phyloP scores from a whole-genome alignment of 1,284 basidiomycete genomes.

The Sporisorium sorghi region DNA sequence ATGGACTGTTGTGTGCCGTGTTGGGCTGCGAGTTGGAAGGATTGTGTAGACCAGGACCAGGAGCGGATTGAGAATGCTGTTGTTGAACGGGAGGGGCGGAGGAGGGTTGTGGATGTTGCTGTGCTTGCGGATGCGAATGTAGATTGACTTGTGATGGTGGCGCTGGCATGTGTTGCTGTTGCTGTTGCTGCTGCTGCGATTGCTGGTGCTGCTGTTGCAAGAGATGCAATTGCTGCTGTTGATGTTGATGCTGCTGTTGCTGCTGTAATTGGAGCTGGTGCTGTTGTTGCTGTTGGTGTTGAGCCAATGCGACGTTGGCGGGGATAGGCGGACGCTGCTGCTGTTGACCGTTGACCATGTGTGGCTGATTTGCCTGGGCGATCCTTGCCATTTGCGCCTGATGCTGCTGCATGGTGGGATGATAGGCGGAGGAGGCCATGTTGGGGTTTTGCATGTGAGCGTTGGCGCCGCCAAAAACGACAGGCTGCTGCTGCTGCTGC shows the following conservation, averaged over 20 bases:
- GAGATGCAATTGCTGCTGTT: slow-evolving; percentile 25
- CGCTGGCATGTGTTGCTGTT: slow-evolving; percentile 18
- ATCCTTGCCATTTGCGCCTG: slow-evolving; percentile 48
- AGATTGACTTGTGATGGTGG: slow-evolving; percentile 28
- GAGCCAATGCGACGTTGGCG: slow-evolving; percentile 28
- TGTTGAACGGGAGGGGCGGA: slow-evolving; percentile 15
- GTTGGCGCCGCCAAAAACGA: slow-evolving; percentile 21
- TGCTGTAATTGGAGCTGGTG: slow-evolving; percentile 27
- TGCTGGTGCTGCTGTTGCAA: slow-evolving; percentile 28
- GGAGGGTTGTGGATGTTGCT: slow-evolving; percentile 16
- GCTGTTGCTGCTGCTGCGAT: slow-evolving; percentile 16
- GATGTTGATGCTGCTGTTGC: slow-evolving; percentile 24
- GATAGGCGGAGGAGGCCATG: slow-evolving; percentile 36
- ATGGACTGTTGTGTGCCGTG: slow-evolving; percentile 37
- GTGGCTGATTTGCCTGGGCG: slow-evolving; percentile 35
- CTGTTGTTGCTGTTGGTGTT: slow-evolving; percentile 23
- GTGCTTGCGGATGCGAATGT: slow-evolving; percentile 36
- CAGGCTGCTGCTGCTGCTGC: slow-evolving; percentile 27
- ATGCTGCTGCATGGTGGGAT: slow-evolving; percentile 50
- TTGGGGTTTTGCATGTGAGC: slow-evolving; percentile 21
- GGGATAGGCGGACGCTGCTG: slow-evolving; percentile 34
- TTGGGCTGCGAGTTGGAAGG: slow-evolving; percentile 30
- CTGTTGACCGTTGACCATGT: slow-evolving; percentile 35
- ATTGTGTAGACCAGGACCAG: slow-evolving; percentile 8
- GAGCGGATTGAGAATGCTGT: slow-evolving; percentile 21